Conservation (phyloP, 139 green algal genomes). For the Chlorella sp. region DNA sequence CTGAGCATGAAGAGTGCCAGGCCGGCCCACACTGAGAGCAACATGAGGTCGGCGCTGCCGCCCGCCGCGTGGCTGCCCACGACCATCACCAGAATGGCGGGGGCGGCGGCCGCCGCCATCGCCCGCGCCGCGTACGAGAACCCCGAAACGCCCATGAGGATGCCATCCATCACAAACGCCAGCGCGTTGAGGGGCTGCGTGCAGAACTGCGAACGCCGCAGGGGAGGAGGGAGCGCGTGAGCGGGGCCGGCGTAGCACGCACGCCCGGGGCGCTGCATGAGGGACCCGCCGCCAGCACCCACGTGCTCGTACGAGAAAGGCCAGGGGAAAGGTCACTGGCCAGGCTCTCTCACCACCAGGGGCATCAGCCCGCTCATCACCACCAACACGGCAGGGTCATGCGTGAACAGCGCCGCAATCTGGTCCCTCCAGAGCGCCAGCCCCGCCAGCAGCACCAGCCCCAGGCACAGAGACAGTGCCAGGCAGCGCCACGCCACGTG, state of each 20-base stretch:
- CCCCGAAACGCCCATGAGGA: slow-evolving; percentile 34
- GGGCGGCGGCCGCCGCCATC: slow-evolving; percentile 50
- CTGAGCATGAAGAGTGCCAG: slow-evolving; percentile 66
- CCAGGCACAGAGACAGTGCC: slow-evolving; percentile 41
- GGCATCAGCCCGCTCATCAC: slow-evolving; percentile 44
- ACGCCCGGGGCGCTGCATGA: no score
- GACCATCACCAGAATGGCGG: slow-evolving; percentile 49
- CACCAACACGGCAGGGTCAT: slow-evolving; percentile 52
- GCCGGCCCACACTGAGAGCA: slow-evolving; percentile 66
- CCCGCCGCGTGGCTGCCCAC: not conserved
- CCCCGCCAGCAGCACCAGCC: slow-evolving; percentile 34
- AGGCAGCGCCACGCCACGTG: slow-evolving; percentile 38
- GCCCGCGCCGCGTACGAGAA: slow-evolving; percentile 52
- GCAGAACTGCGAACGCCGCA: slow-evolving; percentile 14
- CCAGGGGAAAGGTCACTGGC: not conserved
- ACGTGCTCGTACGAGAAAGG: not conserved
- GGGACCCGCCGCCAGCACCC: no score
- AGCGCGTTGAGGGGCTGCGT: slow-evolving; percentile 63
- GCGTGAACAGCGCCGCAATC: slow-evolving; percentile 52
- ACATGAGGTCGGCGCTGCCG: slow-evolving; percentile 1
- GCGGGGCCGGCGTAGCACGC: not conserved
- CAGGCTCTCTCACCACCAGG: slow-evolving; percentile 29
- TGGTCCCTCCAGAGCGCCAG: slow-evolving; percentile 29
- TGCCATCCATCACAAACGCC: slow-evolving; percentile 62
- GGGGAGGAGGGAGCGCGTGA: not conserved